Conservation (phyloP, 768 basidiomycete genomes). For the Hericium alpestre region DNA sequence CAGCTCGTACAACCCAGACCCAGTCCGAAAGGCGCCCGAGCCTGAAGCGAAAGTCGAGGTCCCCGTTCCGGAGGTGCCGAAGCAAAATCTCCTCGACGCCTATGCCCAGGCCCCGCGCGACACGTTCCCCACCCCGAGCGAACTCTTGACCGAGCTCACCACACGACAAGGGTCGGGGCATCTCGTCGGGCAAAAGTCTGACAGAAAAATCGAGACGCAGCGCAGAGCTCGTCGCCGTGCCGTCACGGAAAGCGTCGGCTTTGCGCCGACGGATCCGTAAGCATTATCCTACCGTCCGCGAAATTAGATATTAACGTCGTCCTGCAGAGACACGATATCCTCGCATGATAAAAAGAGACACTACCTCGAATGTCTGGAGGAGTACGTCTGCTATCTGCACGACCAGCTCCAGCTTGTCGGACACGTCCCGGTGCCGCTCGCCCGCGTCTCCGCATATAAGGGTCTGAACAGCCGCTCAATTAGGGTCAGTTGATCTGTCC, state of each 20-base stretch:
- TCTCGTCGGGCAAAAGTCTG: slow-evolving; percentile 1
- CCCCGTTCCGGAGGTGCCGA: neutral
- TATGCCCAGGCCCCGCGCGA: slow-evolving; percentile 16
- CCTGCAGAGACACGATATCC: slow-evolving; percentile 53
- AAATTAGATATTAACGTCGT: neutral
- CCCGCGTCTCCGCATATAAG: slow-evolving; percentile 39
- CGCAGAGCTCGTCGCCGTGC: slow-evolving; percentile 50
- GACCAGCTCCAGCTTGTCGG: slow-evolving; percentile 46
- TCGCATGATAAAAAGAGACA: slow-evolving; percentile 71
- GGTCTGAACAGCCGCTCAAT: slow-evolving; percentile 57
- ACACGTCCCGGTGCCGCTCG: slow-evolving; percentile 33
- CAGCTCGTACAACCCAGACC: neutral
- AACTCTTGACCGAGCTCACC: slow-evolving; percentile 41
- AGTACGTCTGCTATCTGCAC: slow-evolving; percentile 58
- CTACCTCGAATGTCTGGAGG: slow-evolving; percentile 64
- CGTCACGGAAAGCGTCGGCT: slow-evolving; percentile 45
- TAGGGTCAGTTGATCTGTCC: slow-evolving; percentile 28
- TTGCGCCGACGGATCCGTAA: slow-evolving; percentile 53
- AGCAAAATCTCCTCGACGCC: slow-evolving; percentile 9
- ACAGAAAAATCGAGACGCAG: slow-evolving; percentile 30
- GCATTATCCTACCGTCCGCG: slow-evolving; percentile 14
- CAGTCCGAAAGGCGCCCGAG: neutral
- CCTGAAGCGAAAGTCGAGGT: neutral
- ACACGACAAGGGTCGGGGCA: slow-evolving; percentile 9
- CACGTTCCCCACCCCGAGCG: slow-evolving; percentile 53